A percentile compares a stretch with the other conserved stretches of the same genome.
phyloP scores from a whole-genome alignment of 2,329 filamentous ascomycete genomes.

The Lizonia empirigonia region DNA sequence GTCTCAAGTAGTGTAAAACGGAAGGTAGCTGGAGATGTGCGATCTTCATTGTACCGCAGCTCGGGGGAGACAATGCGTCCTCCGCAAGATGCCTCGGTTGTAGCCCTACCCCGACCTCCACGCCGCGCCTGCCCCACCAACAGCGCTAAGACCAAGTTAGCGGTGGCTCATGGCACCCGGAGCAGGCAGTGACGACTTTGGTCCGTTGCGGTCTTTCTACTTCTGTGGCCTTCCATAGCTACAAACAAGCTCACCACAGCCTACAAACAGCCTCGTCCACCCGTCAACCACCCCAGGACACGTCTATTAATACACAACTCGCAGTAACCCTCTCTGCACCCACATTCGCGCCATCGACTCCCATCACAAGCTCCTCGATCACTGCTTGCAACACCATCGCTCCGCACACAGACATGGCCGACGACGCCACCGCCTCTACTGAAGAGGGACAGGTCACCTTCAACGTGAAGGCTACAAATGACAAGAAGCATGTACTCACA shows the following conservation, averaged over 20 bases:
- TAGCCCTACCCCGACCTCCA: constrained; percentile 17
- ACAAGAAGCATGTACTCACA: constrained; percentile 82
- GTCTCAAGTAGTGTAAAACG: not conserved
- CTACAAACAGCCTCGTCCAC: not conserved
- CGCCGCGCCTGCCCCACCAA: constrained; percentile 17
- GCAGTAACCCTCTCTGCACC: not conserved
- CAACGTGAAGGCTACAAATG: constrained; percentile 96
- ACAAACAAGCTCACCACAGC: constrained; percentile 20
- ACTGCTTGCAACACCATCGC: constrained; percentile 1
- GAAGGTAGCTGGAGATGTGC: not conserved
- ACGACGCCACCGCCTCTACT: constrained; percentile 59
- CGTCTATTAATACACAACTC: constrained; percentile 12
- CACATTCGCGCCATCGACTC: not conserved
- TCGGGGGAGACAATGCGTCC: constrained; percentile 6
- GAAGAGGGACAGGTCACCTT: constrained; percentile 85
- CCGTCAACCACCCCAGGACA: constrained; percentile 5
- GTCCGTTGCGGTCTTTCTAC: constrained; percentile 14
- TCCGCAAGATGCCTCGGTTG: constrained; percentile 26
- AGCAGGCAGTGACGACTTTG: constrained; percentile 25
- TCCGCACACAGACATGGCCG: constrained; percentile 62
- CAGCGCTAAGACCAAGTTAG: constrained; percentile 24
- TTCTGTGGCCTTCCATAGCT: constrained; percentile 40
- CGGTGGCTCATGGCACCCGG: constrained; percentile 9
- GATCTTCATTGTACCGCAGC: constrained; percentile 1
- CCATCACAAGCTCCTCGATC: constrained; percentile 4